A percentile compares a stretch with the other conserved stretches of the same genome.
These are phyloP conservation scores for Zymoseptoria brevis DNA, from an alignment of 2,329 filamentous ascomycete genomes.

Conservation along the genomic window DNA sequence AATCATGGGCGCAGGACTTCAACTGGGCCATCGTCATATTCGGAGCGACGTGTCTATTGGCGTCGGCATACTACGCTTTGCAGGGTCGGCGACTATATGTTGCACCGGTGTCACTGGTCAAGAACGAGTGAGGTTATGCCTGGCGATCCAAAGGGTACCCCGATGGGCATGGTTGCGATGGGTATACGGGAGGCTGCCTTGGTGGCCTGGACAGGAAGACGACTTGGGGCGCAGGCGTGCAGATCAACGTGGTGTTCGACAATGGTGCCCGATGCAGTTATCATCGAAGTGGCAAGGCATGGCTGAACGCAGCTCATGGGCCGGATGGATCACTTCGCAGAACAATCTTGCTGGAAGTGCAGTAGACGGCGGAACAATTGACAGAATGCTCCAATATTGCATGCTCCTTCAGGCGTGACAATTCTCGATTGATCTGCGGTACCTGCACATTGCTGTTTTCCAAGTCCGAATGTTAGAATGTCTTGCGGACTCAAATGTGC, in stretches of 20 bases:
- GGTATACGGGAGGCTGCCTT: no score
- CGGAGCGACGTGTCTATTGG: constrained; percentile 16
- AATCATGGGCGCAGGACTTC: constrained; percentile 21
- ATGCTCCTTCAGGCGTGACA: neutral
- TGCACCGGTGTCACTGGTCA: constrained; percentile 25
- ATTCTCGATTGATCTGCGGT: no score
- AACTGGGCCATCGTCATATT: constrained; percentile 31
- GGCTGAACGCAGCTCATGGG: neutral
- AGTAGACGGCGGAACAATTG: neutral
- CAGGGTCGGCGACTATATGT: constrained; percentile 24
- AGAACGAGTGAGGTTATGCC: constrained; percentile 17
- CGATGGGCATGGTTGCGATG: neutral
- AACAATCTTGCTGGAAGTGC: neutral
- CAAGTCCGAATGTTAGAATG: no score
- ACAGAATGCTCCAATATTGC: neutral
- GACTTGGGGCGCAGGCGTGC: neutral
- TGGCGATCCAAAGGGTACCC: neutral
- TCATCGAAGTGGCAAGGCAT: neutral
- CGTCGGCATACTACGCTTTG: constrained; percentile 21
- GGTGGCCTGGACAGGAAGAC: neutral
- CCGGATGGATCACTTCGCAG: neutral
- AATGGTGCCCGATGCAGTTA: neutral
- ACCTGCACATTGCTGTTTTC: no score
- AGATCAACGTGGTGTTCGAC: neutral
- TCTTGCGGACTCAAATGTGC: no score